Evolutionary conservation across 495 filamentous ascomycete species (phyloP).

Genomic region (Daldinia bambusicola): DNA sequence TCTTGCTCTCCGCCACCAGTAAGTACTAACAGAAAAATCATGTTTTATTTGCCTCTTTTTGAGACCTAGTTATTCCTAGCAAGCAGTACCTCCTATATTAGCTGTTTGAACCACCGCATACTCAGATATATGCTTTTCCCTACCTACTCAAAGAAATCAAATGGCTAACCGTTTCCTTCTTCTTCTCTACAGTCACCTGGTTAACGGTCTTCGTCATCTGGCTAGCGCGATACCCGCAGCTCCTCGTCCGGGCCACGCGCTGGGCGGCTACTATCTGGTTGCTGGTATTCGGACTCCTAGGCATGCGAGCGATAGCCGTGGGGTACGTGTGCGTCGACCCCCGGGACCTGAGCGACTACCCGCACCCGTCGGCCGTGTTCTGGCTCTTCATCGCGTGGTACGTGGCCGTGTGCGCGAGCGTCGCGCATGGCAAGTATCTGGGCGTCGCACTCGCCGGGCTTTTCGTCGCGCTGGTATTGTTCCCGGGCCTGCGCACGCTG

Average conservation of each 20-base stretch:
- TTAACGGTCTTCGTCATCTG: slow-evolving; percentile 15
- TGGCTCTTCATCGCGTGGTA: slow-evolving; percentile 22
- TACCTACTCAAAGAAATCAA: neutral
- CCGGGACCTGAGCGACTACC: neutral
- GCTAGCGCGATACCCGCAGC: slow-evolving; percentile 5
- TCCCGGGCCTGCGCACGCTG: slow-evolving; percentile 14
- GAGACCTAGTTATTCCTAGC: too few relatives aligned
- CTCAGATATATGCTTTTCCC: neutral
- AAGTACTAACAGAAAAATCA: too few relatives aligned
- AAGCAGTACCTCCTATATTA: too few relatives aligned
- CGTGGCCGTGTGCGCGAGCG: neutral
- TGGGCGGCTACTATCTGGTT: slow-evolving; percentile 29
- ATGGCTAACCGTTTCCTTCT: neutral
- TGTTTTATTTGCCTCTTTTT: too few relatives aligned
- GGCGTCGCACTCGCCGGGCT: neutral
- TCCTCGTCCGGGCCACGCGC: slow-evolving; percentile 24
- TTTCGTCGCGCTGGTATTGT: neutral
- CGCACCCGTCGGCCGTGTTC: neutral
- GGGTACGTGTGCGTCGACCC: slow-evolving; percentile 27
- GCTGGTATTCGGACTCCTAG: slow-evolving; percentile 19
- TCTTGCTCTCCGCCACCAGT: neutral
- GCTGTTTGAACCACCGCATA: too few relatives aligned
- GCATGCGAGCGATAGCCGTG: slow-evolving; percentile 16
- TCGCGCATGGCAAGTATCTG: slow-evolving; percentile 14
- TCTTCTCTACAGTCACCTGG: slow-evolving; percentile 23